Conservation (phyloP, 2,329 filamentous ascomycete species). For the Blastomyces emzantsi region DNA sequence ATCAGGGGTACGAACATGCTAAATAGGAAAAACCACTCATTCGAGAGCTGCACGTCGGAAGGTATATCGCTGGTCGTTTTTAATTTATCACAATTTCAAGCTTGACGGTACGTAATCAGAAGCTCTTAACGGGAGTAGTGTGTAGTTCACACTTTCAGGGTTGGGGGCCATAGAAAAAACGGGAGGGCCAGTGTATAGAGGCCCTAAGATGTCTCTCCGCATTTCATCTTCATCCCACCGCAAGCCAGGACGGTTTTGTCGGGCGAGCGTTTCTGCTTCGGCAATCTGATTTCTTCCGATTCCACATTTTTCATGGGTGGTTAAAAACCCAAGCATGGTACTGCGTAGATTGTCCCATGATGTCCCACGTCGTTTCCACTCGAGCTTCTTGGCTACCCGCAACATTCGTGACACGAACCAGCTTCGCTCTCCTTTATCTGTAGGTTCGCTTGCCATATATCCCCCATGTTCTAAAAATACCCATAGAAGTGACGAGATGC, state of each 20-base stretch:
- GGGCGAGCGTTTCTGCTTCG: constrained; percentile 20
- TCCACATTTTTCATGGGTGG: constrained; percentile 25
- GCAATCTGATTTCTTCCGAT: constrained; percentile 21
- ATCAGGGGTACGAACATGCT: not conserved
- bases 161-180: not conserved
- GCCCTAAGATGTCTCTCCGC: constrained; percentile 21
- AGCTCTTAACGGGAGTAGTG: not conserved
- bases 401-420: constrained; percentile 28
- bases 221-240: constrained; percentile 25
- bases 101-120: not conserved
- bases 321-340: constrained; percentile 22
- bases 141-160: not conserved
- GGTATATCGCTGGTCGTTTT: not conserved
- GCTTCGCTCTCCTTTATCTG: constrained; percentile 24
- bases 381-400: constrained; percentile 25
- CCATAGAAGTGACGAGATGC: constrained; percentile 26
- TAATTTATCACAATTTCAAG: constrained; percentile 1
- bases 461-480: constrained; percentile 26
- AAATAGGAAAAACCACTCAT: not conserved
- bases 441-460: constrained; percentile 17
- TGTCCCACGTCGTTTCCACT: constrained; percentile 23
- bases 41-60: not conserved
- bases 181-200: constrained; percentile 16
- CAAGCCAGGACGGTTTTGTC: constrained; percentile 16
- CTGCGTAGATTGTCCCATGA: constrained; percentile 24